Evolutionary conservation across 1,284 basidiomycete genomes (phyloP), one percentile per base, ranked within the genome.

Genomic region (Flammula alnicola): DNA sequence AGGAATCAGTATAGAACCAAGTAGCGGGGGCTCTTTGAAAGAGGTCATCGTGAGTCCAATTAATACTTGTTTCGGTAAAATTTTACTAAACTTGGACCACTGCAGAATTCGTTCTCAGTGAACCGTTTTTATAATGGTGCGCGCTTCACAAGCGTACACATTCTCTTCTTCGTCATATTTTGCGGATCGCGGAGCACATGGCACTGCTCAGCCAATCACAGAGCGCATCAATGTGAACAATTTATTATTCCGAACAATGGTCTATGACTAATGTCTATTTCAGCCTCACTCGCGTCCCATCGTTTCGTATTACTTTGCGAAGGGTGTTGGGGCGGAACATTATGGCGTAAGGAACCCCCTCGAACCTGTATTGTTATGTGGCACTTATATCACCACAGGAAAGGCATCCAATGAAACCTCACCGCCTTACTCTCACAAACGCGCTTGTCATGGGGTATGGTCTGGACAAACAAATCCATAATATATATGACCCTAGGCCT

Each of bases 331-430:
- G 1, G 88, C 93, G 60, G 93, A 95, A 68, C 95, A 98, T 67
- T 97, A 95, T 73, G 95, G 95, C 52, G 95, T 95, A 73, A 51
- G 84, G 27, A 38, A 16, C 14, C 44, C n/a, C 11, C 31, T 38
- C 16, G 8, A 16, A 3, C 16, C n/a, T 9, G 3, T 36, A 5
- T 5, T 16, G 11, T 17, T 17, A 3, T 20, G 20, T 12, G 12
- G 12, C 9, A 14, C 40, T 42, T 20, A 40, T 36, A 23, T 10
- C 6, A 32, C 23, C 65, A 95, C 42, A 66, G 91, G 94, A 98
- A 80, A 81, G 90, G 37, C 96, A 99, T 75, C 97, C 96, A 2
- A 99, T 99, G 96, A 97, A 98, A 66, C 96, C 96, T 1, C 94
- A 98, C 56, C 82, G 97, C 11, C 73, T 99, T 8, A 95, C 95